phyloP scores from a whole-genome alignment of 805 yeast species.

The Candida silvicultrix region DNA sequence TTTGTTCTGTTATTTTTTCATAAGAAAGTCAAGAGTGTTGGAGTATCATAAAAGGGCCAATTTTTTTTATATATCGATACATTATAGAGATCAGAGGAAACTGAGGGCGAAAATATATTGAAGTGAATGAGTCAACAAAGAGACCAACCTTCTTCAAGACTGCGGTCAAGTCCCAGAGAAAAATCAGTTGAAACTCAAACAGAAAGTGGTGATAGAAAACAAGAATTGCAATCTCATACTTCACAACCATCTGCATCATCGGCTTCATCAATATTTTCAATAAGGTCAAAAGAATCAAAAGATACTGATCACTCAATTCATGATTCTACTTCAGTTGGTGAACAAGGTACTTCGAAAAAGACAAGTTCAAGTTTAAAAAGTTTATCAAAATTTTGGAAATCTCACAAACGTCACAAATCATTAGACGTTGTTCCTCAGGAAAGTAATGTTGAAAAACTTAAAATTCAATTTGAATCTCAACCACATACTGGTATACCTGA shows the following conservation, averaged over 20 bases:
- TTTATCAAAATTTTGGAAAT: not conserved
- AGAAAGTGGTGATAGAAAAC: not conserved
- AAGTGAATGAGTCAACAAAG: not conserved
- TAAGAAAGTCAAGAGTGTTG: too few species aligned
- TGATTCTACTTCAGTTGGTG: not conserved
- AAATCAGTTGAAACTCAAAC: not conserved
- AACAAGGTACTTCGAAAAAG: not conserved
- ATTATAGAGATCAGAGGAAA: not conserved
- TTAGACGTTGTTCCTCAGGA: not conserved
- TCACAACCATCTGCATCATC: not conserved
- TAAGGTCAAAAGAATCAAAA: not conserved
- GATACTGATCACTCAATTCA: not conserved
- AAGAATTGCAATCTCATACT: not conserved
- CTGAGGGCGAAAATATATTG: not conserved
- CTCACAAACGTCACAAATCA: conserved; percentile 1
- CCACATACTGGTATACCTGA: not conserved
- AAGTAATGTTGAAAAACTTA: not conserved
- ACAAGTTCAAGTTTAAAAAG: not conserved
- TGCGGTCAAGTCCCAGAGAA: not conserved
- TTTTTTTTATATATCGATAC: not conserved
- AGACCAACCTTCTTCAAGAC: not conserved
- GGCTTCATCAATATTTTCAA: not conserved
- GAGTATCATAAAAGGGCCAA: too few species aligned
- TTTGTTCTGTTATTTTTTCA: too few species aligned
- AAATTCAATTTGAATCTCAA: not conserved